These are phyloP conservation scores for Neostapfia colusana DNA, from an alignment of 176 grass and related monocot genomes.

Conservation along the genomic window DNA sequence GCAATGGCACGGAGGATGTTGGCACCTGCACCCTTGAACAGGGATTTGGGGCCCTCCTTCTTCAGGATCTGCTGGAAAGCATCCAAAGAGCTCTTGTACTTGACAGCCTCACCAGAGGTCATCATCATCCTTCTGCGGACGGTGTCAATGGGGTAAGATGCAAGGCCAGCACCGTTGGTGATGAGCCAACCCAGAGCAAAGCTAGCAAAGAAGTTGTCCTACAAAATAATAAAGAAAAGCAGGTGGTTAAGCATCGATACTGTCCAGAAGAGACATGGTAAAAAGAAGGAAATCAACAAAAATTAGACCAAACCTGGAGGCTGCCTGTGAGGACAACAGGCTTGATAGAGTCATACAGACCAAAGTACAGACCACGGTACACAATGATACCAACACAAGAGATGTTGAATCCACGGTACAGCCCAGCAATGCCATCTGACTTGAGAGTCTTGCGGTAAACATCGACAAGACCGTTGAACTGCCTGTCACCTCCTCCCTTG, in stretches of 20 bases:
- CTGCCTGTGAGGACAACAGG: slow-evolving; percentile 69
- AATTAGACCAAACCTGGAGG: slow-evolving; percentile 54
- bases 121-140: slow-evolving; percentile 99
- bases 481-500: slow-evolving; percentile 69
- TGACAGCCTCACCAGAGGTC: slow-evolving; percentile 89
- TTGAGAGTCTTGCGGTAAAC: slow-evolving; percentile 83
- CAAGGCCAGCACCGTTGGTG: slow-evolving; percentile 84
- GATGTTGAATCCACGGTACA: slow-evolving; percentile 92
- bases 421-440: slow-evolving; percentile 70
- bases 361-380: slow-evolving; percentile 92
- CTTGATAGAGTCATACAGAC: slow-evolving; percentile 88
- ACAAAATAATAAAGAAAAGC: neutral
- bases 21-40: slow-evolving; percentile 96
- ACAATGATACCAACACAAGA: slow-evolving; percentile 93
- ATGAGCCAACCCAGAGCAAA: slow-evolving; percentile 81
- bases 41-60: slow-evolving; percentile 78
- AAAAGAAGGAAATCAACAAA: rapidly evolving
- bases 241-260: too few relatives aligned
- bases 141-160: slow-evolving; percentile 86
- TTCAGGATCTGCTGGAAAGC: slow-evolving; percentile 75
- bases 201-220: slow-evolving; percentile 96
- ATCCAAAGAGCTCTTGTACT: slow-evolving; percentile 90
- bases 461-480: slow-evolving; percentile 87
- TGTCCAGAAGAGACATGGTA: neutral
- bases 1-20: slow-evolving; percentile 93